Conservation (phyloP, 768 basidiomycete species). For the Hirschioporus abietinus region DNA sequence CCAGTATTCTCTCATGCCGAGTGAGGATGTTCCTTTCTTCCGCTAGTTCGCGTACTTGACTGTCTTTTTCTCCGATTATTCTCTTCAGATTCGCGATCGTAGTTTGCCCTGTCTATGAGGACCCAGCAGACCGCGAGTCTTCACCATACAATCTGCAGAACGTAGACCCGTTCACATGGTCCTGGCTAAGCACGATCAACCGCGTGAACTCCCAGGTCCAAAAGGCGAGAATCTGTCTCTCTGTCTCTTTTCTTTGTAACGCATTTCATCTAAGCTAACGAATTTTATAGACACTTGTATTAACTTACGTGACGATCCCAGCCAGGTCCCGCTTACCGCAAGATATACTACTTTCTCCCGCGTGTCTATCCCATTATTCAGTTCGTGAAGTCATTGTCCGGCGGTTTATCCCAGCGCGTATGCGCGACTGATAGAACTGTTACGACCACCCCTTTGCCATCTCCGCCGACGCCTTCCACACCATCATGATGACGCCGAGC, state of each 20-base stretch:
- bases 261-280: conserved; percentile 5
- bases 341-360: conserved; percentile 59
- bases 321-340: conserved; percentile 51
- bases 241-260: neutral
- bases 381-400: conserved; percentile 81
- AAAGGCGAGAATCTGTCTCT: conserved; percentile 47
- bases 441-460: neutral
- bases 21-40: conserved; percentile 41
- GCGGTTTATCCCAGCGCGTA: conserved; percentile 85
- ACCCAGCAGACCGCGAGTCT: conserved; percentile 59
- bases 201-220: conserved; percentile 95
- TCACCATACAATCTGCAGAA: conserved; percentile 67
- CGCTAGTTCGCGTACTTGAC: neutral
- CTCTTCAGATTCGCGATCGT: conserved; percentile 76
- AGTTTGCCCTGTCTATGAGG: conserved; percentile 88
- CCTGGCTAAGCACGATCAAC: conserved; percentile 95
- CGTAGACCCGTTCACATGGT: conserved; percentile 75
- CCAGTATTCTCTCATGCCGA: conserved; percentile 96
- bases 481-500: neutral
- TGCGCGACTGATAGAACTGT: conserved; percentile 53
- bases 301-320: conserved; percentile 92
- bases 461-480: neutral
- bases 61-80: conserved; percentile 2
- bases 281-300: conserved; percentile 67
- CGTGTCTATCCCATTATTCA: conserved; percentile 69